Conservation (phyloP, 2,329 filamentous ascomycete genomes). For the Amauroascus niger region DNA sequence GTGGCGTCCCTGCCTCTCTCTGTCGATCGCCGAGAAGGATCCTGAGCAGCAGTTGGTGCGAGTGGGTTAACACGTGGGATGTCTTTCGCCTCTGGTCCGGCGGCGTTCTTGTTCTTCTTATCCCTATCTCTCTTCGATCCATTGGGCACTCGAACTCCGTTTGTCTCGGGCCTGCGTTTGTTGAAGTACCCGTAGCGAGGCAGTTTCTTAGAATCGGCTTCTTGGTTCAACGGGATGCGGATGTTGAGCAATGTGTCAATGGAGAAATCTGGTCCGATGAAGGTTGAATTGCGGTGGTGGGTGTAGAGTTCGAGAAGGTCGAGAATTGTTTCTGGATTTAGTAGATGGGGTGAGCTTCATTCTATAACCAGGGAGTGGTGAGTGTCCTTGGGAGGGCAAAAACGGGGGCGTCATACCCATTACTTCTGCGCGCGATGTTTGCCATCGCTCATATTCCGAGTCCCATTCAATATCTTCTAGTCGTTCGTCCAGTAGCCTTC, state of each 20-base stretch:
- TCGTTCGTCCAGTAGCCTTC: constrained; percentile 53
- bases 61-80: constrained; percentile 31
- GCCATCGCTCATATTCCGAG: constrained; percentile 43
- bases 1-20: constrained; percentile 57
- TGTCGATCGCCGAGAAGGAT: constrained; percentile 35
- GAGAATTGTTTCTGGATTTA: constrained; percentile 69
- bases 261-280: constrained; percentile 61
- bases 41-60: constrained; percentile 40
- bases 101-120: constrained; percentile 13
- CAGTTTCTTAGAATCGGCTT: constrained; percentile 55
- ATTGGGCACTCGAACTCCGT: constrained; percentile 17
- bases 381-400: too few species aligned
- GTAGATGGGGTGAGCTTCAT: too few species aligned
- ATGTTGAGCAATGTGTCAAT: constrained; percentile 74
- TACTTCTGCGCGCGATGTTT: constrained; percentile 38
- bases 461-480: constrained; percentile 42
- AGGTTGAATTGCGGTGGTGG: constrained; percentile 65
- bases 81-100: constrained; percentile 19
- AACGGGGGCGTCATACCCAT: constrained; percentile 37
- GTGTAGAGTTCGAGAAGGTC: constrained; percentile 90
- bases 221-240: constrained; percentile 76
- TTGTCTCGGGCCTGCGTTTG: constrained; percentile 20
- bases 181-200: constrained; percentile 54
- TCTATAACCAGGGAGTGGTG: too few species aligned
- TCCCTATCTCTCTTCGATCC: constrained; percentile 18